Base-by-base conservation (phyloP, 805 yeast species). In the Kuraishia piskuri region DNA sequence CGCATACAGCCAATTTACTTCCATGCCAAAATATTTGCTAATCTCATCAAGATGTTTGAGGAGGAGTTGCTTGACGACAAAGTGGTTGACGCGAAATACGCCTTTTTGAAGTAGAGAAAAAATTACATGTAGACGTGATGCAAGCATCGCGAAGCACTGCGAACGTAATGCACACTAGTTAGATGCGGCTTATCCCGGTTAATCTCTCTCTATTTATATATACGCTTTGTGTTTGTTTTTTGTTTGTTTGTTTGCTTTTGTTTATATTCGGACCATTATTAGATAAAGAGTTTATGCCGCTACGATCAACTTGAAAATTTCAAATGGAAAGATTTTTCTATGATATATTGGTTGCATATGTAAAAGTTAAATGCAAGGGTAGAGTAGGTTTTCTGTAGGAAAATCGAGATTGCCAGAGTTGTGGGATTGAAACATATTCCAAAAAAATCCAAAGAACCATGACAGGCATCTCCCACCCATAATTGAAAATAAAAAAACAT, bases 1-100 rank as follows among this genome's bases (percentile, higher is more conserved):
- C 69, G 66, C 48, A 65, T 79, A 3, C 59, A 61, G 22, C 79
- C 82, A 14, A 74, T 72, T 53, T 76, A 75, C 60, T 80, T 80
- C 70, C 85, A 80, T 57, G 75, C 75, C 60, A 70, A 71, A 46
- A 78, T 79, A 54, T 72, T 80, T 57, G 60, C 65, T 50, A 78
- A 76, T 60, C 70, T 80, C 57, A 66, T 80, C 40, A 68, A 70
- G 8, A 68, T 74, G 65, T 72, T 79, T 56, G 64, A 68, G 48
- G 64, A 62, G 47, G 83, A 80, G 54, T 53, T 69, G 46, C 55
- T 58, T 10, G 57, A 66, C 52, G 61, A 63, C 21, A 64, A 62
- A n/a, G 50, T 57, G 17, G 64, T 61, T 49, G 50, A 57, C 9
- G 66, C 66, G n/a, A 61, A 59, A 31, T 69, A 62, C 52, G 49